These are phyloP conservation scores for Mitragyna speciosa DNA, from an alignment of 257 asterid genomes.

Conservation along the genomic window DNA sequence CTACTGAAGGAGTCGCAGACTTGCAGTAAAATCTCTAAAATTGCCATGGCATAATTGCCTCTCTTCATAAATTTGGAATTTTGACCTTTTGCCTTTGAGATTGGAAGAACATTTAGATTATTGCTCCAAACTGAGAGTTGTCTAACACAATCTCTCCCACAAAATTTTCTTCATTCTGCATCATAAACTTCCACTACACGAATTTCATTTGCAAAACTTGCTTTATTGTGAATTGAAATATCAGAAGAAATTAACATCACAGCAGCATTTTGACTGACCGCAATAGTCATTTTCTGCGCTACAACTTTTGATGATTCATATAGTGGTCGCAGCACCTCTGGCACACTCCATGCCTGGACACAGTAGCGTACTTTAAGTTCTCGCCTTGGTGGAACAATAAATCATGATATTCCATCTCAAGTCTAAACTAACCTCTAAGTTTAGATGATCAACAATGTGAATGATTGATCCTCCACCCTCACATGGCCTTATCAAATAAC, in stretches of 20 bases:
- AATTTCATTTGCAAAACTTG: not conserved
- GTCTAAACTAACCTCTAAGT: slow-evolving; percentile 56
- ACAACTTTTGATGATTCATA: slow-evolving; percentile 87
- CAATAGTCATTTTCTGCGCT: slow-evolving; percentile 85
- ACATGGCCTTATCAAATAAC: slow-evolving; percentile 84
- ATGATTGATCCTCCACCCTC: slow-evolving; percentile 99
- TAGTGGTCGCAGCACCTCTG: slow-evolving; percentile 94
- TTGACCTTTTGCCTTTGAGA: not conserved
- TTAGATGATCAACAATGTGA: slow-evolving; percentile 91
- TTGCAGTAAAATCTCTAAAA: not conserved
- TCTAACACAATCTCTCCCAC: not conserved
- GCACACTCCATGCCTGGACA: slow-evolving; percentile 91
- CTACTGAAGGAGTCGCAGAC: not conserved
- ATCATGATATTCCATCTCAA: not conserved
- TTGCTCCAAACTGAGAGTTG: not conserved
- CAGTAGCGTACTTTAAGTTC: not conserved
- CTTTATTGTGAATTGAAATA: not conserved
- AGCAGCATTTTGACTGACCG: slow-evolving; percentile 50
- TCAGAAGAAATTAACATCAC: not conserved
- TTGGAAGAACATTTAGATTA: not conserved
- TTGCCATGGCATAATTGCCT: no score
- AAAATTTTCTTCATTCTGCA: not conserved
- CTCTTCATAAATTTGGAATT: not conserved
- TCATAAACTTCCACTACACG: not conserved
- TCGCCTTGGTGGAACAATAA: slow-evolving; percentile 1